Conservation (phyloP, 176 grass and related monocot species). For the Ensete ventricosum region DNA sequence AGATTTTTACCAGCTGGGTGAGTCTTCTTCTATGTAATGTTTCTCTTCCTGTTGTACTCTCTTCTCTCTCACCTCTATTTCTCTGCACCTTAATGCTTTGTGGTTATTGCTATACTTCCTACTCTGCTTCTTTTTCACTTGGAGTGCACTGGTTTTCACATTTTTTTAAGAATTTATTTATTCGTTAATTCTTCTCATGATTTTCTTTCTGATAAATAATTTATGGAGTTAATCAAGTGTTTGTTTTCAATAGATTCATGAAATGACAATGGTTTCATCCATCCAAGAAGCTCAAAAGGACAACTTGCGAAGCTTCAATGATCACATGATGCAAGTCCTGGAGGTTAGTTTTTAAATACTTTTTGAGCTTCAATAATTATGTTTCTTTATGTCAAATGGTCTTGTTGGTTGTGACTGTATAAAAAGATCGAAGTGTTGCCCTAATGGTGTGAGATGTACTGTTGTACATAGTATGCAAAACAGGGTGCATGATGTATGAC, state of each 20-base stretch:
- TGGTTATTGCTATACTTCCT: neutral
- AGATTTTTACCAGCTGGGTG: too few species aligned
- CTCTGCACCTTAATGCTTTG: too few species aligned
- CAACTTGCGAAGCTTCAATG: slow-evolving; percentile 89
- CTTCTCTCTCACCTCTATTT: too few species aligned
- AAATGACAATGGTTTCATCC: slow-evolving; percentile 89
- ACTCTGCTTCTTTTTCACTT: neutral
- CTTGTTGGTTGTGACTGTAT: too few species aligned
- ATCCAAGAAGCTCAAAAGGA: slow-evolving; percentile 99
- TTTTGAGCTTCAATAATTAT: neutral
- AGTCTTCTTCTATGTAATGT: too few species aligned
- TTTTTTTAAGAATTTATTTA: neutral
- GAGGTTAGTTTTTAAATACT: slow-evolving; percentile 43
- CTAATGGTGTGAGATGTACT: too few species aligned
- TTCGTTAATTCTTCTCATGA: slow-evolving; percentile 10
- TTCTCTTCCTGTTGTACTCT: too few species aligned
- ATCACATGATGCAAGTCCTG: slow-evolving; percentile 87
- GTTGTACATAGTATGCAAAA: too few species aligned
- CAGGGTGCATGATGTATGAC: too few species aligned
- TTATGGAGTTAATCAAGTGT: neutral
- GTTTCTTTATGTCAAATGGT: too few species aligned
- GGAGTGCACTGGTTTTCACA: neutral
- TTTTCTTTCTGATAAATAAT: slow-evolving; percentile 21
- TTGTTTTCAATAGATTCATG: slow-evolving; percentile 66
- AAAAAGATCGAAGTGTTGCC: too few species aligned